These are phyloP conservation scores for Colletotrichum sp. DNA, from an alignment of 2,329 filamentous ascomycete species.

Conservation along the genomic window DNA sequence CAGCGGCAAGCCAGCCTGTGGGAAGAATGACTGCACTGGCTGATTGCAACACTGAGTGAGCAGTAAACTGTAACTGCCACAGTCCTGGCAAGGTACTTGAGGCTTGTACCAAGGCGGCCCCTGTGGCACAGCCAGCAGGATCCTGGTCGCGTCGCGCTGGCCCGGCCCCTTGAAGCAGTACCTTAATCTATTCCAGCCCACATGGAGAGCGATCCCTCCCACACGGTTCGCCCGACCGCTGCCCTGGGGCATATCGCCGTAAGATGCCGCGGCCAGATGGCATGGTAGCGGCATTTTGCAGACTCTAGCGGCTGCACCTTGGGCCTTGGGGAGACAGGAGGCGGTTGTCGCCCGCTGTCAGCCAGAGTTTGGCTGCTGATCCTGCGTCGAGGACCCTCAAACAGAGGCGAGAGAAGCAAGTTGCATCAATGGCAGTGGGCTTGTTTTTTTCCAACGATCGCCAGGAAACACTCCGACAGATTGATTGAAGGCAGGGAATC, in stretches of 20 bases:
- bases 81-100: background rate
- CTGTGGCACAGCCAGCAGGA: slow-evolving; percentile 9
- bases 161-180: slow-evolving; percentile 20
- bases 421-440: background rate
- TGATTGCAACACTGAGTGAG: background rate
- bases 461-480: background rate
- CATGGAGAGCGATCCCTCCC: slow-evolving; percentile 14
- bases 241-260: background rate
- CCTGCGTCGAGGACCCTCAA: background rate
- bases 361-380: background rate
- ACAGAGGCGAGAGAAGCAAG: slow-evolving; percentile 13
- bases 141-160: slow-evolving; percentile 12
- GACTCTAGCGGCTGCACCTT: background rate
- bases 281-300: background rate
- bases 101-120: background rate
- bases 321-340: slow-evolving; percentile 5
- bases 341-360: slow-evolving; percentile 15
- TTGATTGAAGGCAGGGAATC: background rate
- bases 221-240: slow-evolving; percentile 12
- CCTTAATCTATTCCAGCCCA: slow-evolving; percentile 21
- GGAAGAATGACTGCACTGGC: background rate
- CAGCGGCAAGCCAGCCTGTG: background rate
- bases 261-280: background rate
- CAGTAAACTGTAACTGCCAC: background rate
- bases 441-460: background rate